Evolutionary conservation across 495 filamentous ascomycete species (phyloP).

Genomic region (Bathelium albidoporum): DNA sequence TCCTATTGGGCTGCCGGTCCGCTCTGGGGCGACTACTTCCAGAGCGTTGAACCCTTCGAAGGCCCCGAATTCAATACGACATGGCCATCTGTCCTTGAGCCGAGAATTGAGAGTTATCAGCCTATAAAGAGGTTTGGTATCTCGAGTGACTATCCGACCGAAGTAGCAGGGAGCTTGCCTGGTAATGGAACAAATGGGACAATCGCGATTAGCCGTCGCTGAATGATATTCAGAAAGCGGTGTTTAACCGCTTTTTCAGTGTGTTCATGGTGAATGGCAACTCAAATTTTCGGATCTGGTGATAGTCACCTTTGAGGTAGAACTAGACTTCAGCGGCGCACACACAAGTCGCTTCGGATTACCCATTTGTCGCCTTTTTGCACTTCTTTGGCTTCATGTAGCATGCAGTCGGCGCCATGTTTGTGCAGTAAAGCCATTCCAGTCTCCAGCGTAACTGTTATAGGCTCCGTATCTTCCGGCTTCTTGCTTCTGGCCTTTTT

Average conservation of each 20-base stretch:
- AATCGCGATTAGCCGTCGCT: too few relatives aligned
- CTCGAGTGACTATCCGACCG: background rate
- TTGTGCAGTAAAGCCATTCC: constrained; percentile 81
- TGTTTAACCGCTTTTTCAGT: too few relatives aligned
- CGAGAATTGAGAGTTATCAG: constrained; percentile 2
- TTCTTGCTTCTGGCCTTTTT: constrained; percentile 40
- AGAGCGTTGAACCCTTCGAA: constrained; percentile 1
- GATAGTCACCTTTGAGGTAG: background rate
- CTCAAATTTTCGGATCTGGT: too few relatives aligned
- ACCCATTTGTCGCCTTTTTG: constrained; percentile 85
- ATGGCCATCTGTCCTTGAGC: constrained; percentile 1
- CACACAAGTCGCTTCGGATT: constrained; percentile 75
- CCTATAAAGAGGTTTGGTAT: constrained; percentile 5
- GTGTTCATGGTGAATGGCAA: too few relatives aligned
- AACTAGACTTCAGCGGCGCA: constrained; percentile 37
- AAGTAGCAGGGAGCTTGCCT: background rate
- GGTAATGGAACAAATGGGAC: background rate
- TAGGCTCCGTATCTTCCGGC: constrained; percentile 19
- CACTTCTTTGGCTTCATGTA: constrained; percentile 81
- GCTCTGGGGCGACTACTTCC: constrained; percentile 19
- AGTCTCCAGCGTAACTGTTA: constrained; percentile 61
- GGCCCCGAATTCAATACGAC: background rate
- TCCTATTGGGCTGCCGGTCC: constrained; percentile 24
- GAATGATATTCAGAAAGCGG: too few relatives aligned
- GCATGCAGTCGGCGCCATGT: constrained; percentile 78